phyloP scores from a whole-genome alignment of 345 rosid genomes.

The Eucalyptus marginata region DNA sequence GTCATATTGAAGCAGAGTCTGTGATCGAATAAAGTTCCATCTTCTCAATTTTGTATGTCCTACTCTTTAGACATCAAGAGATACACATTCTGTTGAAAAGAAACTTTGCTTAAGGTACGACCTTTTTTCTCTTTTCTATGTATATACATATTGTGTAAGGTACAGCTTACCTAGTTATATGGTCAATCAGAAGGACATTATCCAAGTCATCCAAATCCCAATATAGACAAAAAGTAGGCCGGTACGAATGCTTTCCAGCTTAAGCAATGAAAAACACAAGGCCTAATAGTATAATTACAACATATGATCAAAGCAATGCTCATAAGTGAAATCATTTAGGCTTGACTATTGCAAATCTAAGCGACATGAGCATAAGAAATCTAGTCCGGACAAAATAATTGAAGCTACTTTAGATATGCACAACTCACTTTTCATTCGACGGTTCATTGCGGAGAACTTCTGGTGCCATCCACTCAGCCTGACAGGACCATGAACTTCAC shows the following conservation, averaged over 20 bases:
- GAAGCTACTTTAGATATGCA: neutral
- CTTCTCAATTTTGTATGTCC: accelerated
- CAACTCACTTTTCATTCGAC: conserved; percentile 31
- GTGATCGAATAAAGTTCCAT: neutral
- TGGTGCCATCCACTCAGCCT: conserved; percentile 42
- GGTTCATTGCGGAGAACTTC: conserved; percentile 36
- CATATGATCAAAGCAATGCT: neutral
- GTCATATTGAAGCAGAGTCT: neutral
- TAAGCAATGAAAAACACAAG: neutral
- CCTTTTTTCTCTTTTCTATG: too few relatives aligned
- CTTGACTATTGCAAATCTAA: neutral
- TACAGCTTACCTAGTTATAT: too few relatives aligned
- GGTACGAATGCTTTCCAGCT: neutral
- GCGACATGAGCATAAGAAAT: neutral
- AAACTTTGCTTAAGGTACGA: too few relatives aligned
- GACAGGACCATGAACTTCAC: neutral
- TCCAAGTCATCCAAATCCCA: too few relatives aligned
- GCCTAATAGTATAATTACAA: neutral
- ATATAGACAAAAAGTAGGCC: too few relatives aligned
- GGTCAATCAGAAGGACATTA: too few relatives aligned
- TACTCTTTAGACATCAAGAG: neutral
- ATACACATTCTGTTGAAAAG: too few relatives aligned
- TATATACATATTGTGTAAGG: too few relatives aligned
- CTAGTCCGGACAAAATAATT: neutral
- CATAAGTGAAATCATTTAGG: neutral